Evolutionary conservation across 164 flowering plant species (phyloP), one percentile per base, ranked within the genome.

Genomic region (Nelumbo lutea): DNA sequence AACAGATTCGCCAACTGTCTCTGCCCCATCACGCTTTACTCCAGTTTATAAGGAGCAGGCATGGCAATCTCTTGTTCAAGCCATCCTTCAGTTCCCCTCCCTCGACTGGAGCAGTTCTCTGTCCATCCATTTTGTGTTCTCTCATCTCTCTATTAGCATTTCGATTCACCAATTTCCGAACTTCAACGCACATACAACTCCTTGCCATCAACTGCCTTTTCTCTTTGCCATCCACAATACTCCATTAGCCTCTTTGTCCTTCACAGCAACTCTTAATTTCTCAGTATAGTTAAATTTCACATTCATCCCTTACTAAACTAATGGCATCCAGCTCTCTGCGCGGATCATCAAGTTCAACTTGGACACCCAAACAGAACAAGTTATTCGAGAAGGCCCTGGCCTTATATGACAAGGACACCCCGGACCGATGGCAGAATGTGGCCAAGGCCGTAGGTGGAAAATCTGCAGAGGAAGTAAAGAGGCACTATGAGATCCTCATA

Each of bases 301-400:
- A 10, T 41, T 59, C 44, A 61, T 2, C 6, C n/a, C 62, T 10
- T 38, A 10, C 27, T 27, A 61, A 14, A 42, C 6, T 61, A 42
- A 78, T 81, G 84, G 79, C 79, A 6, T 78, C 81, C 43, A 78
- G 74, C 76, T 78, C 81, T 60, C 67, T 67, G 50, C 43, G 73
- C 9, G 48, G 15, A 41, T 75, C 59, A 1, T 75, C 59, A 1
- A 42, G 70, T 9, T 73, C 78, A 8, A 55, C 78, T 44, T 83
- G 86, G 83, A 83, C 86, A 10, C 55, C 74, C 9, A 70, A 77
- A 50, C 73, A 83, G 47, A 83, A 83, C 77, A 83, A 83, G 46
- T 64, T 50, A 61, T 83, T 83, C 56, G 86, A 83, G 43, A 71
- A 64, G 68, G 86, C 86, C 9, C 68, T 83, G 2, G 86, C 86